Evolutionary conservation across 129 eudicot genomes (phyloP), one percentile per base, ranked within the genome.

Genomic region (Oenanthe sinensis): DNA sequence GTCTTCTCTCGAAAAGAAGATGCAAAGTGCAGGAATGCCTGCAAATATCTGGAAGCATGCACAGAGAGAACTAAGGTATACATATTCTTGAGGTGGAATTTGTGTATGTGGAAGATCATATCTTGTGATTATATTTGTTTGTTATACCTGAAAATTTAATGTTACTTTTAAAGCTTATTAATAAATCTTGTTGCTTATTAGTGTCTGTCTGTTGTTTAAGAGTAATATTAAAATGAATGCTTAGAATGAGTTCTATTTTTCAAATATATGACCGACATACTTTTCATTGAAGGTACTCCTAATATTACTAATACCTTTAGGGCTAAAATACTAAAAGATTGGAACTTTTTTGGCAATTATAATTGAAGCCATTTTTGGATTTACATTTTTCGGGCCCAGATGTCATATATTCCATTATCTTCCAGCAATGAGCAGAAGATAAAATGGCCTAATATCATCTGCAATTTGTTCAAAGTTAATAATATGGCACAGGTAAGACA

Each of bases 11-110:
- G 99, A 96, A 86, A 92, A 92, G 86, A 96, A 96, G 85, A 96
- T 96, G 99, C 96, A 92, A 87, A 89, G 81, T 82, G 91, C 97
- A 50, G 95, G 96, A 83, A 92, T 96, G 99, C 99, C 99, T 60
- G 81, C 97, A 77, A 90, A 88, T 87, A 89, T 96, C 43, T 96
- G 97, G 99, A 96, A 92, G 85, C 97, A 90, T 86, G 99, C 99
- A 52, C 99, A 92, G 81, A 89, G 99, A 84, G 99, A 96, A 81
- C 81, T 96, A 79, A 89, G 97, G 99, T 96, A 80, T 48, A 46
- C 19, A 36, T 55, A 24, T 26, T 10, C 60, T 26, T 40, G 47
- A n/a, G 22, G 43, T 15, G 14, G 24, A 6, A 26, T n/a, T 8
- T 74, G 48, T 74, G 77, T 19, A 11, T 74, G 2, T 74, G 58